Evolutionary conservation across 148 eudicot species (phyloP), one percentile per base, ranked within the genome.

Genomic region (Beta vulgaris): DNA sequence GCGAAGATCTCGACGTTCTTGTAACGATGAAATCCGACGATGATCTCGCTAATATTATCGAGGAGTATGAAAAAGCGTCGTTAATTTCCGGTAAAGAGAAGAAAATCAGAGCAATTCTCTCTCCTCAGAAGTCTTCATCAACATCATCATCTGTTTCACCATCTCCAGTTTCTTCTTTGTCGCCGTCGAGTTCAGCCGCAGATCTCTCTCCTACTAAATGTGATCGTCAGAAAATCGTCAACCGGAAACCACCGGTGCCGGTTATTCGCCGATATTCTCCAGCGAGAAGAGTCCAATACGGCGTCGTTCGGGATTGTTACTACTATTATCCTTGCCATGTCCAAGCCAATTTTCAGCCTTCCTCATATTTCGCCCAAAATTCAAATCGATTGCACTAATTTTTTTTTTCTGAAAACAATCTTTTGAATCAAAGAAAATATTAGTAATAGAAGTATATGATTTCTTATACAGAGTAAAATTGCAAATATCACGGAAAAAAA

Each of bases 1-100:
- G 3, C 25, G 96, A 94, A 72, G 98, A 94, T 63, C 78, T 94
- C 23, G 98, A 94, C 62, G 85, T 88, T 26, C 65, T 94, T 77
- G 81, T 94, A 16, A 81, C 97, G 11, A 75, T 91, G 73, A 88
- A 85, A 37, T 84, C 85, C 10, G 89, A 91, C 46, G 98, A 91
- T 29, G 98, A 94, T 42, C 86, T 94, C 0, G 67, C 74, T 3
- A 84, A 71, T 34, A 66, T 91, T 14, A 79, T 91, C 63, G 91
- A 87, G 6, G 98, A 86, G 65, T 94, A 94, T 86, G 86, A 87
- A 28, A 86, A 80, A 13, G 85, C 80, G 67, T 79, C 91, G 28
- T 51, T 25, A 25, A 51, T 65, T 4, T 66, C 77, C 25, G 77
- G 76, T 2, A 85, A 76, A 68, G 90, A 80, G 7, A n/a, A 81